Conservation (phyloP, 2,329 filamentous ascomycete species). For the Pseudovirgaria hyperparasitica region DNA sequence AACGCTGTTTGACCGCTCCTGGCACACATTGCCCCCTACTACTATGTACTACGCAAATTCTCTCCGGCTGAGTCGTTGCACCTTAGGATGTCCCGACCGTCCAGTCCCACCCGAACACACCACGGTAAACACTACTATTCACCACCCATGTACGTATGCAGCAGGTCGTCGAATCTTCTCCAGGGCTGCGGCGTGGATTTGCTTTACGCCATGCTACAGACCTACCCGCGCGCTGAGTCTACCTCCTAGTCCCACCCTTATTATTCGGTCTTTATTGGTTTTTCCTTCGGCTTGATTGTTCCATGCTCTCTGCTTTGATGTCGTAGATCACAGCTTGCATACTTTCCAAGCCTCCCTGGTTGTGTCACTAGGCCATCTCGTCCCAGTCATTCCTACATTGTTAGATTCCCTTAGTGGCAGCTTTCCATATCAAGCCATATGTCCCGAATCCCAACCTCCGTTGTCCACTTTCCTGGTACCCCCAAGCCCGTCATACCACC, state of each 20-base stretch:
- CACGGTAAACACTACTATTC: not conserved
- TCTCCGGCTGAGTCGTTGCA: constrained; percentile 23
- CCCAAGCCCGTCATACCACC: constrained; percentile 5
- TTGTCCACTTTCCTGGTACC: constrained; percentile 5
- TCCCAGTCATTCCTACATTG: constrained; percentile 20
- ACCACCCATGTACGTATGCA: not conserved
- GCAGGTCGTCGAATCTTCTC: not conserved
- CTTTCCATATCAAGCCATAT: constrained; percentile 7
- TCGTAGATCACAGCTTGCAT: constrained; percentile 16
- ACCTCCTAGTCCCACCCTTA: constrained; percentile 11
- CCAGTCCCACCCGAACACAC: constrained; percentile 12
- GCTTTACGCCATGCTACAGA: constrained; percentile 30
- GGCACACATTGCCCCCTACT: constrained; percentile 13
- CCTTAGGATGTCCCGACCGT: constrained; percentile 11
- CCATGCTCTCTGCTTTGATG: constrained; percentile 19
- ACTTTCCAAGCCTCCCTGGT: constrained; percentile 17
- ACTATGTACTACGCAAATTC: constrained; percentile 18
- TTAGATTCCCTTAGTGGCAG: constrained; percentile 15
- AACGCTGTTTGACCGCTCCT: constrained; percentile 16
- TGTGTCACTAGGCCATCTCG: constrained; percentile 24
- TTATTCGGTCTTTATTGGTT: constrained; percentile 20
- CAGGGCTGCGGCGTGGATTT: constrained; percentile 20
- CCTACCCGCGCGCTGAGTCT: constrained; percentile 20
- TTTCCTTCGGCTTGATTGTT: constrained; percentile 18
- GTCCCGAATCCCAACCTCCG: not conserved